Evolutionary conservation across 1,284 basidiomycete species (phyloP), one percentile per base, ranked within the genome.

Genomic region (Pseudozyma hubeiensis): DNA sequence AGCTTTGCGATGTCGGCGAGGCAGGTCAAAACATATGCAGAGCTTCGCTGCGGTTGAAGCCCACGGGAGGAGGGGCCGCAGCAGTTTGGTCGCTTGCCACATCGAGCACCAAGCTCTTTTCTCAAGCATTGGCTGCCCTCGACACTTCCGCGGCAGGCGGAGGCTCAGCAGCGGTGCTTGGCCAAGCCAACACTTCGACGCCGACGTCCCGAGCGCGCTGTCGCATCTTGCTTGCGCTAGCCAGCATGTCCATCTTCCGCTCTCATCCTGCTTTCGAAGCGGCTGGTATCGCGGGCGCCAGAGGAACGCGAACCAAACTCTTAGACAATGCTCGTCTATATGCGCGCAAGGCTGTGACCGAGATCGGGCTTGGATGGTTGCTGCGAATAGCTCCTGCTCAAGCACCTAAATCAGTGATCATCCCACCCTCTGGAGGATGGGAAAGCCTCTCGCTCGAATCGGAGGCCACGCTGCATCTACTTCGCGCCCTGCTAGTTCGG

Each of bases 311-410:
- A 14, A 40, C 0, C 47, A 75, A 66, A 40, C 54, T 79, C 16
- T 35, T 75, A 14, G 75, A 79, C 60, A 78, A 77, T 30, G 71
- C 71, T 4, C 50, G 77, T n/a, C 44, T 76, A 5, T 79, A 76
- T 41, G 69, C 68, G 6, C 59, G 77, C 16, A 78, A 77, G 49
- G 76, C 65, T 3, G 53, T 76, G 31, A 62, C 54, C 30, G 77
- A 79, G 59, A 66, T 76, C n/a, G 77, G 76, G 10, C 60, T 78
- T 3, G 60, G 56, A 7, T 66, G 57, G 62, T n/a, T 78, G 24
- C 58, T 79, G 33, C 64, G 58, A 49, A 53, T 61, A 0, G 52
- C 61, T 30, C 56, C 66, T 1, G 33, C 55, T 17, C 60, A 53
- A 8, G 34, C 48, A 10, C 19, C 55, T 11, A 43, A 40, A n/a